phyloP scores from a whole-genome alignment of 2,329 filamentous ascomycete species.

The Penicillium sclerotiorum region DNA sequence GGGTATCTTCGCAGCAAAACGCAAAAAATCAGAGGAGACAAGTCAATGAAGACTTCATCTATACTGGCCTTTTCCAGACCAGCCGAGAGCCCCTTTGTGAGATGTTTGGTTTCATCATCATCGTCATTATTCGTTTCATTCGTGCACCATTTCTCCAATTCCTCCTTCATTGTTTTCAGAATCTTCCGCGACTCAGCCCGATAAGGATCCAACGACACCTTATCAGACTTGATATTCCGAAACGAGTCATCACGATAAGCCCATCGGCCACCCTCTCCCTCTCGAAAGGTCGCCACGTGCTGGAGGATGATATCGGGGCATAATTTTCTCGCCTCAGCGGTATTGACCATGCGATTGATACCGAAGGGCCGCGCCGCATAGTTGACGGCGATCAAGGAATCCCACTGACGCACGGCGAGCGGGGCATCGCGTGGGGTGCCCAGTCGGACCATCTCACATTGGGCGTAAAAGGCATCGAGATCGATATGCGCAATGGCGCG shows the following conservation, averaged over 20 bases:
- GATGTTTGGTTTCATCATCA: slow-evolving; percentile 18
- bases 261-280: slow-evolving; percentile 84
- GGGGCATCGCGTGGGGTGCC: slow-evolving; percentile 73
- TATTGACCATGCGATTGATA: slow-evolving; percentile 75
- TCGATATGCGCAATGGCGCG: slow-evolving; percentile 90
- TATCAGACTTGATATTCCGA: slow-evolving; percentile 80
- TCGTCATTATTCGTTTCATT: slow-evolving; percentile 24
- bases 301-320: slow-evolving; percentile 84
- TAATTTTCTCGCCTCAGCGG: slow-evolving; percentile 79
- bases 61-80: slow-evolving; percentile 91
- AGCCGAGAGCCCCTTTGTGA: slow-evolving; percentile 37
- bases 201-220: slow-evolving; percentile 93
- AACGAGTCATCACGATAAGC: slow-evolving; percentile 82
- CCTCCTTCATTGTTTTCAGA: slow-evolving; percentile 73
- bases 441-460: slow-evolving; percentile 91
- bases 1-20: slow-evolving; percentile 76
- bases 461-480: slow-evolving; percentile 95
- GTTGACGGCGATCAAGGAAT: slow-evolving; percentile 93
- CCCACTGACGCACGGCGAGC: slow-evolving; percentile 93
- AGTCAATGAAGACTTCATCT: slow-evolving; percentile 92
- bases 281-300: slow-evolving; percentile 93
- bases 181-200: slow-evolving; percentile 82
- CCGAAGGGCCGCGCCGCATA: slow-evolving; percentile 84
- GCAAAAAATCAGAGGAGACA: slow-evolving; percentile 80
- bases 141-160: slow-evolving; percentile 56